These are phyloP conservation scores for Colletotrichum acutatum DNA, from an alignment of 2,329 filamentous ascomycete genomes.

Conservation along the genomic window DNA sequence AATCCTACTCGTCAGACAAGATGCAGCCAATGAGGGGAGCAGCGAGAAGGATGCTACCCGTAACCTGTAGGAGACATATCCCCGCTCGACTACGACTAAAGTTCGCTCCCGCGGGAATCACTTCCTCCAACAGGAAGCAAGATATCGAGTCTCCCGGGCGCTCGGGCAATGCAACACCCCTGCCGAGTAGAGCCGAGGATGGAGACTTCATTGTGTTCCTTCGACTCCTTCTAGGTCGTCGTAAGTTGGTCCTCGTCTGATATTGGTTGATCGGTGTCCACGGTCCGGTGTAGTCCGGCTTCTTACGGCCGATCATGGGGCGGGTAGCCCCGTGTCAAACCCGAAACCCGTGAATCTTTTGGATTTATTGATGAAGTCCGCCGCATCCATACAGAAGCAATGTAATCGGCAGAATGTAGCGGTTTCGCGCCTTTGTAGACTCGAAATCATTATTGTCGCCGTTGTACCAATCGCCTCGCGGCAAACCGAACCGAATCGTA, in stretches of 20 bases:
- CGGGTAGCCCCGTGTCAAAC: not conserved
- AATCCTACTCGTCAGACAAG: not conserved
- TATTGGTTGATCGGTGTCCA: not conserved
- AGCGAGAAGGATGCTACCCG: not conserved
- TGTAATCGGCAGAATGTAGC: not conserved
- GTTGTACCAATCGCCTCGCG: not conserved
- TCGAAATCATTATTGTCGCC: not conserved
- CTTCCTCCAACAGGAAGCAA: not conserved
- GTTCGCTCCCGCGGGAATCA: not conserved
- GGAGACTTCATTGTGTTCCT: too few species aligned
- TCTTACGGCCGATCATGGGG: not conserved
- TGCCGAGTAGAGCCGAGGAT: not conserved
- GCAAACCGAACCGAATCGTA: not conserved
- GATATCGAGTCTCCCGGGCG: not conserved
- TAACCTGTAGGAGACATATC: not conserved
- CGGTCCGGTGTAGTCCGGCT: not conserved
- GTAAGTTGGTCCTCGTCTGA: not conserved
- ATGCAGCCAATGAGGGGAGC: not conserved
- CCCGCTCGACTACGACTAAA: not conserved
- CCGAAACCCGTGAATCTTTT: not conserved
- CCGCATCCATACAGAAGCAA: not conserved
- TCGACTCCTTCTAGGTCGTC: not conserved
- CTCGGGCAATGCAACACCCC: not conserved
- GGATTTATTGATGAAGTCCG: not conserved
- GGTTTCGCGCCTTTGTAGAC: slow-evolving; percentile 35